These are phyloP conservation scores for Colletotrichum godetiae DNA, from an alignment of 2,329 filamentous ascomycete genomes.

Conservation along the genomic window DNA sequence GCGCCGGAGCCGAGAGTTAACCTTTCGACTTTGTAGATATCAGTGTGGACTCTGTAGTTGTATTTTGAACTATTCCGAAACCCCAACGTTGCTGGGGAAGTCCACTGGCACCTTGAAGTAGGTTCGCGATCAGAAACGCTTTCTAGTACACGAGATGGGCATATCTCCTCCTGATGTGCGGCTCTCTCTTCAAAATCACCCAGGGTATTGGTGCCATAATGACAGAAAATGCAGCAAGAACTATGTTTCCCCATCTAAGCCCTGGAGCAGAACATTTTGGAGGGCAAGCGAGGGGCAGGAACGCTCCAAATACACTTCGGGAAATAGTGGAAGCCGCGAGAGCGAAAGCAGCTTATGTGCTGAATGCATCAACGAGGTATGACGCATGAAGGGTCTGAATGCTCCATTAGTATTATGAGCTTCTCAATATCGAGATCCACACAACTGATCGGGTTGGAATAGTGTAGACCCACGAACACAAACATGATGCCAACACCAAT, in stretches of 20 bases:
- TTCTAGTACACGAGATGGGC: neutral
- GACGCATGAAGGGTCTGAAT: slow-evolving; percentile 42
- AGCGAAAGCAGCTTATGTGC: slow-evolving; percentile 69
- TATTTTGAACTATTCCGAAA: neutral
- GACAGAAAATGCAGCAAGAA: slow-evolving; percentile 50
- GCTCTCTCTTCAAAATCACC: slow-evolving; percentile 57
- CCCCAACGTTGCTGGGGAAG: neutral
- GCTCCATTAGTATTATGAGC: neutral
- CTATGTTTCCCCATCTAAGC: slow-evolving; percentile 63
- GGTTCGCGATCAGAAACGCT: neutral
- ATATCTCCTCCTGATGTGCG: slow-evolving; percentile 37
- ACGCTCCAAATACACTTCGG: slow-evolving; percentile 59
- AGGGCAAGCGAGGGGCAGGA: slow-evolving; percentile 62
- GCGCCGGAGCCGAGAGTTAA: too few species aligned
- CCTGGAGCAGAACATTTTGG: slow-evolving; percentile 62
- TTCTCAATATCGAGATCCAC: neutral
- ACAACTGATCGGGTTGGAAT: neutral
- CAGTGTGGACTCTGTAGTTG: too few species aligned
- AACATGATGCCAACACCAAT: slow-evolving; percentile 53
- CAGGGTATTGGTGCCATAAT: slow-evolving; percentile 58
- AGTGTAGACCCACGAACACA: neutral
- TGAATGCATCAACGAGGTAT: slow-evolving; percentile 66
- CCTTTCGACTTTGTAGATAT: neutral
- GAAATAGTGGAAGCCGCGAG: slow-evolving; percentile 73
- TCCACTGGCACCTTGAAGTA: neutral